Conservation (phyloP, 768 basidiomycete species). For the Thelephora ganbajun region DNA sequence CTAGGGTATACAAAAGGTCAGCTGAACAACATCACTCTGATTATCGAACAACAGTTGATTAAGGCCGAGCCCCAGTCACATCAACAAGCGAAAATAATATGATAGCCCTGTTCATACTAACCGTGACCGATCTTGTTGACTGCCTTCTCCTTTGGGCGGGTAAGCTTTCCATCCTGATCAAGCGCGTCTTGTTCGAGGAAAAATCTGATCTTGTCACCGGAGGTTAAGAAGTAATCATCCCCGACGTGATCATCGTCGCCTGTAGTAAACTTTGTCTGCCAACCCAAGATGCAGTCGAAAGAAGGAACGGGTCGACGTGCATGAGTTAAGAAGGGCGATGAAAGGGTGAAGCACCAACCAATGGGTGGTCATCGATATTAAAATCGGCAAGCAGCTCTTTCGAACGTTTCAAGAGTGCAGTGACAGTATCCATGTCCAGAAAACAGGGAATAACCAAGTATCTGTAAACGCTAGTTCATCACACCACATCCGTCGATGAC, state of each 20-base stretch:
- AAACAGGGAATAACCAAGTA: constrained; percentile 74
- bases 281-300: not conserved
- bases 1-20: constrained; percentile 21
- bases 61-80: too few species aligned
- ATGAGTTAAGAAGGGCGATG: not conserved
- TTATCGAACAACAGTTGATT: not conserved
- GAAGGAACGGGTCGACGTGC: not conserved
- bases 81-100: too few species aligned
- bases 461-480: constrained; percentile 22
- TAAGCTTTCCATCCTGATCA: constrained; percentile 52
- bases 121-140: constrained; percentile 96
- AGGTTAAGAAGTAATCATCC: constrained; percentile 85
- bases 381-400: constrained; percentile 72
- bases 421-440: constrained; percentile 40
- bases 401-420: constrained; percentile 52
- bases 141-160: constrained; percentile 53
- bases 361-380: constrained; percentile 62
- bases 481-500: constrained; percentile 2
- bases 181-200: constrained; percentile 90
- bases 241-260: constrained; percentile 67
- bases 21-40: not conserved
- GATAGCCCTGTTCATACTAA: constrained; percentile 18
- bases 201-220: constrained; percentile 89
- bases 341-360: constrained; percentile 30
- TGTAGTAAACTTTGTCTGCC: constrained; percentile 83